Percentiles rank a stretch among this genome's conserved stretches.
Conservation (phyloP, 495 filamentous ascomycete genomes). For the Cladorrhinum samala region DNA sequence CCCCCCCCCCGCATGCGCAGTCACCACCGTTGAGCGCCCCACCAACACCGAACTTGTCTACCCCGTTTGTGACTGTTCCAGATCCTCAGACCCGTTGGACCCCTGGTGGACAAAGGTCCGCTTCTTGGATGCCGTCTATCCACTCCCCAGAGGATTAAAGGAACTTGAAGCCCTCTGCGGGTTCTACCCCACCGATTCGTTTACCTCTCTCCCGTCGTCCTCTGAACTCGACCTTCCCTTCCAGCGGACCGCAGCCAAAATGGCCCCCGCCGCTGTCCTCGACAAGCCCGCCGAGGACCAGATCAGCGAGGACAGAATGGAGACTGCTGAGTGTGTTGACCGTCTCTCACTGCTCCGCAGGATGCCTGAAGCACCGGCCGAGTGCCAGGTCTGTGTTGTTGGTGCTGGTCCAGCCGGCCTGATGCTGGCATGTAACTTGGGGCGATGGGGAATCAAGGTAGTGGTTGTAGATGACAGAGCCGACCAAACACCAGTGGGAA, state of each 20-base stretch:
- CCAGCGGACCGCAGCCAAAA: slow-evolving; percentile 7
- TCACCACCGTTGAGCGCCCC: neutral
- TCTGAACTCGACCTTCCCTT: neutral
- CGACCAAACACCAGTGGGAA: slow-evolving; percentile 56
- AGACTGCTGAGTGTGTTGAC: slow-evolving; percentile 25
- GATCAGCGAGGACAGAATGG: slow-evolving; percentile 18
- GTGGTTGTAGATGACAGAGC: slow-evolving; percentile 57
- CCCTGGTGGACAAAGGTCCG: neutral
- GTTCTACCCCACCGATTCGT: neutral
- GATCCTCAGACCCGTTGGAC: neutral
- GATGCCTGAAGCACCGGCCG: slow-evolving; percentile 29
- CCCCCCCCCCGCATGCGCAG: neutral
- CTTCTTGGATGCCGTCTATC: slow-evolving; percentile 2
- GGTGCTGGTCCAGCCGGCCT: slow-evolving; percentile 66
- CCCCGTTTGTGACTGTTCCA: neutral
- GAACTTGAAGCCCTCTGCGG: neutral
- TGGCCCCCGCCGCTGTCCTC: slow-evolving; percentile 25
- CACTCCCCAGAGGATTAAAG: neutral
- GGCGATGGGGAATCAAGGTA: slow-evolving; percentile 56
- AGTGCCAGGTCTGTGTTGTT: slow-evolving; percentile 56
- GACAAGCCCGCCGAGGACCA: slow-evolving; percentile 25
- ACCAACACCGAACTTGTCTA: neutral
- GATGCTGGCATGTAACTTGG: slow-evolving; percentile 65
- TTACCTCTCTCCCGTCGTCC: neutral
- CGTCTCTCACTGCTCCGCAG: slow-evolving; percentile 32